Conservation (phyloP, 805 yeast genomes). For the Jamesozyma jinghongensis region DNA sequence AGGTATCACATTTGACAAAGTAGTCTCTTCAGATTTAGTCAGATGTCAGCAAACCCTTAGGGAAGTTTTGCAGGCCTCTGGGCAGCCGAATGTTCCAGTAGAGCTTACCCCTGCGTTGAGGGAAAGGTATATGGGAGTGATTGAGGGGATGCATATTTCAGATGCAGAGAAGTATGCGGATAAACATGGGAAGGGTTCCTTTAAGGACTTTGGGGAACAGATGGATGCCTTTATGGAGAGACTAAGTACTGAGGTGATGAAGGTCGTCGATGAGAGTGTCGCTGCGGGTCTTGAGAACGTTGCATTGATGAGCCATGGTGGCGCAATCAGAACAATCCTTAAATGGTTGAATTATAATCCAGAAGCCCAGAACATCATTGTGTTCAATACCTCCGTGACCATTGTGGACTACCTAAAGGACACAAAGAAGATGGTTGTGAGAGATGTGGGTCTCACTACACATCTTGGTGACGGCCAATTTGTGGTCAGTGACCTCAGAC, state of each 20-base stretch:
- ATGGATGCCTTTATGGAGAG: slow-evolving; percentile 39
- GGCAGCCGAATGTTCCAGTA: slow-evolving; percentile 9
- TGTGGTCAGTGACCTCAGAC: slow-evolving; percentile 39
- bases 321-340: slow-evolving; percentile 56
- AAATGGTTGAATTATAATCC: slow-evolving; percentile 40
- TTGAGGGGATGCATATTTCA: slow-evolving; percentile 61
- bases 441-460: slow-evolving; percentile 53
- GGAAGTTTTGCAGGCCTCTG: slow-evolving; percentile 31
- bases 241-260: slow-evolving; percentile 39
- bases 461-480: slow-evolving; percentile 54
- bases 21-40: slow-evolving; percentile 35
- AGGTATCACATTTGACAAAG: slow-evolving; percentile 26
- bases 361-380: slow-evolving; percentile 37
- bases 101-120: slow-evolving; percentile 39
- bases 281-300: slow-evolving; percentile 37
- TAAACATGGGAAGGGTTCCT: slow-evolving; percentile 44
- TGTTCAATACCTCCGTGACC: slow-evolving; percentile 69
- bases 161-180: slow-evolving; percentile 51
- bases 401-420: slow-evolving; percentile 47
- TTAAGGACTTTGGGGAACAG: slow-evolving; percentile 60
- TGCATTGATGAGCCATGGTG: slow-evolving; percentile 70
- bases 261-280: slow-evolving; percentile 31
- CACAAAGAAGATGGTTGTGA: slow-evolving; percentile 36
- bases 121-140: slow-evolving; percentile 71
- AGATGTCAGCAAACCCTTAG: slow-evolving; percentile 55